Base-by-base conservation (phyloP, 1,284 basidiomycete genomes). In the Microbotryomycetes sp. region DNA sequence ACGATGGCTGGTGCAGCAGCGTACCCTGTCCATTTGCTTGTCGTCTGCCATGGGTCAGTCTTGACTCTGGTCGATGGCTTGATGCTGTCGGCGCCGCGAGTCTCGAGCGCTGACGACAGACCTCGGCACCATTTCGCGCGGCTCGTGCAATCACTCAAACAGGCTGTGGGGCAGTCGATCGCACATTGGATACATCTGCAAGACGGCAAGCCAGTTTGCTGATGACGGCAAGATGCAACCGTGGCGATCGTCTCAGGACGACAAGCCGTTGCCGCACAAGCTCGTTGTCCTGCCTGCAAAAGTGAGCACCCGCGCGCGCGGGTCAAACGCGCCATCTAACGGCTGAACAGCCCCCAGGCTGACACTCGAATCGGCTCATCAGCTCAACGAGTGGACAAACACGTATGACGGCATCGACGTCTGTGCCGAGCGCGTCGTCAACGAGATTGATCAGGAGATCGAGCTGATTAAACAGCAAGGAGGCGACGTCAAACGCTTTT, bases 361-460 rank as follows among this genome's bases (percentile, higher is more conserved):
- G 78, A 81, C 21, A 77, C 85, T 29, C 71, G 86, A 31, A 72
- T 81, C 4, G 79, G 82, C n/a, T n/a, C n/a, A n/a, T n/a, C n/a
- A n/a, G n/a, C 1, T 81, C 3, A 86, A 85, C 68, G 67, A 78
- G 3, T 80, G 81, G 46, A 80, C 81, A 45, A 78, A 78, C 6
- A 87, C 86, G 1, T 88, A 86, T 66, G 87, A 88, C 68, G 64
- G 66, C 4, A 80, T 88, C 28, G 87, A 88, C 71, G 85, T 83
- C 81, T 82, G 85, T 61, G 84, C 81, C 49, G 85, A 88, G 72
- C 78, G 85, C 29, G 80, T 86, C 21, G 80, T 85, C 6, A 77
- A 83, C 56, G 88, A 91, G 81, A 66, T 76, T 50, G 71, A 74
- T 56, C 60, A 30, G 41, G 69, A 60, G 56, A 29, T 41, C 9